These are phyloP conservation scores for Backusella psychrophila DNA, from an alignment of 192 early-diverging fungal genomes.

Conservation along the genomic window DNA sequence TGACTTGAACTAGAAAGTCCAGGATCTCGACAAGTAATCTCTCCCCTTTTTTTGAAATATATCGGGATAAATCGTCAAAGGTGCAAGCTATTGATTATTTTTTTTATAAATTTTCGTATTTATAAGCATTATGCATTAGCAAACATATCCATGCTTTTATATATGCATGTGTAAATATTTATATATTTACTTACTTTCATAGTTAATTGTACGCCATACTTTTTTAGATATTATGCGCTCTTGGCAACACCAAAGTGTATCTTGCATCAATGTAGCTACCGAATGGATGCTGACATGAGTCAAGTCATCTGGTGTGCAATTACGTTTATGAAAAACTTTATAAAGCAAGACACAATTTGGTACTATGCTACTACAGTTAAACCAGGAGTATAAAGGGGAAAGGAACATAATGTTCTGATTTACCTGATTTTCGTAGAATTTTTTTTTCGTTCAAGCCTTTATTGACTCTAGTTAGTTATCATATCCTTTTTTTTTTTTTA, in stretches of 20 bases:
- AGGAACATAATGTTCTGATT: too few relatives aligned
- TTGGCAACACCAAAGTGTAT: constrained; percentile 31
- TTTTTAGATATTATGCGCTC: constrained; percentile 32
- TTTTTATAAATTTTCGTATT: not conserved
- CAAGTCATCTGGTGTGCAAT: constrained; percentile 23
- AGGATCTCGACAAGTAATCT: constrained; percentile 25
- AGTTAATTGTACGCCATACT: constrained; percentile 32
- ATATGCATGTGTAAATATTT: not conserved
- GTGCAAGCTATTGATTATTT: constrained; percentile 26
- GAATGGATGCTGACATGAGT: constrained; percentile 23
- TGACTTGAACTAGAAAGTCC: constrained; percentile 29
- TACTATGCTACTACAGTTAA: constrained; percentile 11
- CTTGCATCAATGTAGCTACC: constrained; percentile 31
- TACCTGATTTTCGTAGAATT: constrained; percentile 35
- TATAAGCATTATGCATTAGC: not conserved
- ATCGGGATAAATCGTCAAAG: constrained; percentile 14
- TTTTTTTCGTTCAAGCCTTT: constrained; percentile 31
- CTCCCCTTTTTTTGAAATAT: constrained; percentile 14
- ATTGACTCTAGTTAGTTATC: not conserved
- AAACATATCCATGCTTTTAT: not conserved
- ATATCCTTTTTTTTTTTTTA: not conserved
- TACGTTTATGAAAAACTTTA: constrained; percentile 25
- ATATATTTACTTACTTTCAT: constrained; percentile 27
- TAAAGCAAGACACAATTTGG: constrained; percentile 29
- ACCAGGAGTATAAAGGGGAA: not conserved